phyloP scores from a whole-genome alignment of 2,329 filamentous ascomycete species.

The Lizonia empirigonia region DNA sequence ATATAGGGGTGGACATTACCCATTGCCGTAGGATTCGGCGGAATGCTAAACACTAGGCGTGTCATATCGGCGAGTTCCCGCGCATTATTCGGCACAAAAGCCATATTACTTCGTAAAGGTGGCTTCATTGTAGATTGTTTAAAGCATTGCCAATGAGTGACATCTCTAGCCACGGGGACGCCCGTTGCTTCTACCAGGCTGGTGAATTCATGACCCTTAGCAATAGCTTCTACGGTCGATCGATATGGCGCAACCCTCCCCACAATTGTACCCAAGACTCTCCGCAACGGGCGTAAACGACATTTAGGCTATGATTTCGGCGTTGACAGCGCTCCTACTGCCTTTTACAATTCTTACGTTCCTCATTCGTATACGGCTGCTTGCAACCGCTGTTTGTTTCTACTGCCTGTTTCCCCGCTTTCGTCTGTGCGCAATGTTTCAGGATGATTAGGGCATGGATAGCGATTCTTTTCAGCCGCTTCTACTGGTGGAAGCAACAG shows the following conservation, averaged over 20 bases:
- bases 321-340: not conserved
- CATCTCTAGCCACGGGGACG: no score
- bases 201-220: no score
- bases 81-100: constrained; percentile 4
- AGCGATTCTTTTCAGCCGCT: not conserved
- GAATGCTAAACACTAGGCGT: constrained; percentile 6
- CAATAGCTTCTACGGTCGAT: not conserved
- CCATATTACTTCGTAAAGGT: constrained; percentile 10
- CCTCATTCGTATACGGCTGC: constrained; percentile 1
- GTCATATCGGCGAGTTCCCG: constrained; percentile 10
- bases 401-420: constrained; percentile 10
- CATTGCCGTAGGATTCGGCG: not conserved
- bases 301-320: constrained; percentile 4
- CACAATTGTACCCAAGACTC: not conserved
- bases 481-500: constrained; percentile 8
- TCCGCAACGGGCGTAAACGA: not conserved
- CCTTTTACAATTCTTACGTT: not conserved
- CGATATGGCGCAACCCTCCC: not conserved
- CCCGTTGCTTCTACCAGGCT: not conserved
- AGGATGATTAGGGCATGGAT: constrained; percentile 1
- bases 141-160: no score
- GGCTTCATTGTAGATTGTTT: not conserved
- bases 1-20: no score
- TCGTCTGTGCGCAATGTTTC: constrained; percentile 12
- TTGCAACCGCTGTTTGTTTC: not conserved